Conservation (phyloP, 139 green algal genomes). For the Mesotaenium endlicherianum region DNA sequence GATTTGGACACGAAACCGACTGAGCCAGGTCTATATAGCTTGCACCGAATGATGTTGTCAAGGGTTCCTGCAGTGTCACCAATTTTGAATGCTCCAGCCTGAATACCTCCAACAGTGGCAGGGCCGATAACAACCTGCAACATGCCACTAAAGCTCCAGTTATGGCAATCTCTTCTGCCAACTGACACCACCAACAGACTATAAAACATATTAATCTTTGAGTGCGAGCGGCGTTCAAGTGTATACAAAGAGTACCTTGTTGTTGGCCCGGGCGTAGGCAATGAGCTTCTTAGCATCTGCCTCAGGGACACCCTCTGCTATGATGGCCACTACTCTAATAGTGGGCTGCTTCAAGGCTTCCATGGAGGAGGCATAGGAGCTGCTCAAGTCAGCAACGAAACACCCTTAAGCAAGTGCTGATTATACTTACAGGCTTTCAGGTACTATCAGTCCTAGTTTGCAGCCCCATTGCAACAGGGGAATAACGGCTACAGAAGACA, state of each 20-base stretch:
- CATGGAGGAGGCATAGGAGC: slow-evolving; percentile 81
- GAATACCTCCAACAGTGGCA: slow-evolving; percentile 86
- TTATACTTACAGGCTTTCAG: background rate
- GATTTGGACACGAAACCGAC: slow-evolving; percentile 92
- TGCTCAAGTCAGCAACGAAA: slow-evolving; percentile 9
- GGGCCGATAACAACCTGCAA: slow-evolving; percentile 77
- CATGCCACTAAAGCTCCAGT: too few species aligned
- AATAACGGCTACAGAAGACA: background rate
- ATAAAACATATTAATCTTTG: too few species aligned
- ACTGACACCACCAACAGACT: too few species aligned
- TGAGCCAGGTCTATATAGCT: slow-evolving; percentile 82
- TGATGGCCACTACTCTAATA: slow-evolving; percentile 83
- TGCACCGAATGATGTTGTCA: slow-evolving; percentile 94
- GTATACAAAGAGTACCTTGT: too few species aligned
- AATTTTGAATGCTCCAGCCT: slow-evolving; percentile 93
- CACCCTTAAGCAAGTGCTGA: background rate
- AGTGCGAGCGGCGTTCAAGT: too few species aligned
- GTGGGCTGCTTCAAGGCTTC: slow-evolving; percentile 82
- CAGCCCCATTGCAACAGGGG: background rate
- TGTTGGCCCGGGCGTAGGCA: slow-evolving; percentile 70
- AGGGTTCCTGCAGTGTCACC: slow-evolving; percentile 91
- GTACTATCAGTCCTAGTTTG: background rate
- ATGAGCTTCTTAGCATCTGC: slow-evolving; percentile 86
- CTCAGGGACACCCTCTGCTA: slow-evolving; percentile 92
- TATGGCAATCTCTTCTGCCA: too few species aligned